Conservation (phyloP, 495 filamentous ascomycete species). For the Ascobolus immersus region DNA sequence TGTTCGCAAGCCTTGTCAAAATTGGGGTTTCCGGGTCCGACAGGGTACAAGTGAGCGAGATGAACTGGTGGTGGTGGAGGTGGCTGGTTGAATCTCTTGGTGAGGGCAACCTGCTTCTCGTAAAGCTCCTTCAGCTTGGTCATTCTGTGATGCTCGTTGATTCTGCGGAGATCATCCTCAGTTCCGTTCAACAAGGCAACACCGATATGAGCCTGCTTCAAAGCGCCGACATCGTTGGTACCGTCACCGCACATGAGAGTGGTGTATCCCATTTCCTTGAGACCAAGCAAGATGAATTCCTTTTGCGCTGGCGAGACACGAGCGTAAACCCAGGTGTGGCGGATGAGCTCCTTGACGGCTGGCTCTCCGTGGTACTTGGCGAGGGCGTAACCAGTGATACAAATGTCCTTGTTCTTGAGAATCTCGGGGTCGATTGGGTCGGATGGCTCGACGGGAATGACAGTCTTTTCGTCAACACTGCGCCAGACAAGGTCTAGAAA, state of each 20-base stretch:
- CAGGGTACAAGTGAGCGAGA: slow-evolving; percentile 87
- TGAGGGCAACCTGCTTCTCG: slow-evolving; percentile 75
- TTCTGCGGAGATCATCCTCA: slow-evolving; percentile 65
- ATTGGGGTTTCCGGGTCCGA: slow-evolving; percentile 77
- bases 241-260: slow-evolving; percentile 98
- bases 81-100: slow-evolving; percentile 82
- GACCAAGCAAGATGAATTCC: slow-evolving; percentile 67
- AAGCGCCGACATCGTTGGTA: slow-evolving; percentile 89
- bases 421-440: slow-evolving; percentile 61
- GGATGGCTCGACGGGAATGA: slow-evolving; percentile 64
- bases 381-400: slow-evolving; percentile 84
- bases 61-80: slow-evolving; percentile 63
- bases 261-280: slow-evolving; percentile 91
- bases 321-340: slow-evolving; percentile 92
- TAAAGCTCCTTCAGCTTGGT: slow-evolving; percentile 98
- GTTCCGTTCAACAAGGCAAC: slow-evolving; percentile 91
- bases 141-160: slow-evolving; percentile 72
- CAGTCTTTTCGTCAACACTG: slow-evolving; percentile 74
- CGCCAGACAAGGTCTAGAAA: slow-evolving; percentile 54
- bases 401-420: slow-evolving; percentile 68
- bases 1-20: slow-evolving; percentile 77
- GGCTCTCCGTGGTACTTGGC: slow-evolving; percentile 62
- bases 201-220: slow-evolving; percentile 96
- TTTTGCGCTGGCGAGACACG: slow-evolving; percentile 97
- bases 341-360: slow-evolving; percentile 45